Evolutionary conservation across 208 protist genomes (phyloP).

Genomic region (Novymonas esmeraldas): DNA sequence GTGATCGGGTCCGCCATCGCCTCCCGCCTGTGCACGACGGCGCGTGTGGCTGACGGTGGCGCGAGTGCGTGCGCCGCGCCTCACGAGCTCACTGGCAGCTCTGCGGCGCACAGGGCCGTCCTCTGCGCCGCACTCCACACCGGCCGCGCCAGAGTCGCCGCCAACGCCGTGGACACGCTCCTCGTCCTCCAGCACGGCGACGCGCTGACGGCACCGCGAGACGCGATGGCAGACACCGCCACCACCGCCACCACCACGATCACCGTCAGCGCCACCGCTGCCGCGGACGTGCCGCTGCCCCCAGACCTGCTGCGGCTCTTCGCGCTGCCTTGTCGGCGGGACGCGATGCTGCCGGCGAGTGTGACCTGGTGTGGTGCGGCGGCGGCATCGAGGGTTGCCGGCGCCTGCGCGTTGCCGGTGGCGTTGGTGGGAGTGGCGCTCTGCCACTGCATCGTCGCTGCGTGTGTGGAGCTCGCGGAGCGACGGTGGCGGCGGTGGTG

Average conservation of each 20-base stretch:
- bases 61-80: no score
- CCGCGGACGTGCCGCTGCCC: neutral
- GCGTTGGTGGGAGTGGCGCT: no score
- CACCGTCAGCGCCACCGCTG: no score
- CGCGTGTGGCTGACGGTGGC: neutral
- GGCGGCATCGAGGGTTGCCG: no score
- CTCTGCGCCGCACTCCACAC: neutral
- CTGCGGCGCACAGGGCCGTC: neutral
- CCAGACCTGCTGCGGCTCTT: slow-evolving; percentile 9
- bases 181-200: neutral
- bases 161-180: neutral
- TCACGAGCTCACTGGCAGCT: no score
- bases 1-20: slow-evolving; percentile 8
- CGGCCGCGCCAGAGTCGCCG: neutral
- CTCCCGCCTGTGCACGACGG: slow-evolving; percentile 11
- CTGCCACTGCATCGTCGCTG: no score
- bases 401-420: no score
- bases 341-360: no score
- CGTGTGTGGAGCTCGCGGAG: no score
- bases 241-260: neutral
- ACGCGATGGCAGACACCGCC: neutral
- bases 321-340: neutral
- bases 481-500: no score
- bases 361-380: no score
- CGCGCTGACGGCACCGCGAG: neutral